Evolutionary conservation across 257 asterid species (phyloP).

Genomic region (Solanum peruvianum): DNA sequence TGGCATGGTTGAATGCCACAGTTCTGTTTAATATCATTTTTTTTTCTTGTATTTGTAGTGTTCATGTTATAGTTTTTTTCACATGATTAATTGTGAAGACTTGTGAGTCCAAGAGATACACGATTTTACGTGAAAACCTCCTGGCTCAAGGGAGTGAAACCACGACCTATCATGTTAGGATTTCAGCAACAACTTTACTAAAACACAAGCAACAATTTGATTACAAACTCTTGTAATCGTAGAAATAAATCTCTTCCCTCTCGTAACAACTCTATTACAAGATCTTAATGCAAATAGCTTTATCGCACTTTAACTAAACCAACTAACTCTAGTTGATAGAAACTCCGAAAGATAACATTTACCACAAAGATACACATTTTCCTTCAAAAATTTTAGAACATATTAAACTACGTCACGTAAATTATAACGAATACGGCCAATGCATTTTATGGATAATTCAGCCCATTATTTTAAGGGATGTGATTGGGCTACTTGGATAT

Average conservation of each 20-base stretch:
- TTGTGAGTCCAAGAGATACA: not conserved
- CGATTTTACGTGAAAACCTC: not conserved
- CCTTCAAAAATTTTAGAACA: not conserved
- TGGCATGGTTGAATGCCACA: not conserved
- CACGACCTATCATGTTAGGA: not conserved
- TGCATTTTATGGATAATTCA: not conserved
- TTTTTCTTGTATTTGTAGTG: not conserved
- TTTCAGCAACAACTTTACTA: not conserved
- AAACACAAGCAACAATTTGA: not conserved
- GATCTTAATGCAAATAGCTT: not conserved
- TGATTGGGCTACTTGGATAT: not conserved
- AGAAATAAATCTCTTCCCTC: not conserved
- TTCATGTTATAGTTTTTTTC: not conserved
- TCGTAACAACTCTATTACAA: not conserved
- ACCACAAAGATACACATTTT: not conserved
- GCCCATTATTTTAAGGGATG: not conserved
- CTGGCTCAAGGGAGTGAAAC: not conserved
- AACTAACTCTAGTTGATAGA: not conserved
- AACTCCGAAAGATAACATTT: not conserved
- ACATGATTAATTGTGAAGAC: not conserved
- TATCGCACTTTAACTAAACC: not conserved
- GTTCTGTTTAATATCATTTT: not conserved
- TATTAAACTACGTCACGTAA: not conserved
- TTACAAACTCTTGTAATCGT: not conserved
- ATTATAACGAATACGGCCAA: not conserved